A percentile compares a stretch with the other conserved stretches of the same genome.
Evolutionary conservation across 352 stramenopile genomes (phyloP).

Genomic region (Pythium angustatum): DNA sequence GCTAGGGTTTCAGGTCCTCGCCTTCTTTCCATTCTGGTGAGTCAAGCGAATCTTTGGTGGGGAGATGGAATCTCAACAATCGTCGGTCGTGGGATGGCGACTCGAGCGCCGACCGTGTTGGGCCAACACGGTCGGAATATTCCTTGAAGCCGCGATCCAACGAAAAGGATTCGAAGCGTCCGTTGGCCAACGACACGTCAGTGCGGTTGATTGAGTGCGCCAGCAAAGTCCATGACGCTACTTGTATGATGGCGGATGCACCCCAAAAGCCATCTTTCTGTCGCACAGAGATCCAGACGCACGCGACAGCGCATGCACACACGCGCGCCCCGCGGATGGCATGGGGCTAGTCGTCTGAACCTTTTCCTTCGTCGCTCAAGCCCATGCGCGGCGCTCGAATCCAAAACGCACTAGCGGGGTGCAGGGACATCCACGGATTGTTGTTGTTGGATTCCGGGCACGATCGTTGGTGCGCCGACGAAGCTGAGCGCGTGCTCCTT

Average conservation of each 20-base stretch:
- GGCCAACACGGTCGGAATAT: background rate
- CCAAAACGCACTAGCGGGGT: background rate
- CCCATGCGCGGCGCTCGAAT: background rate
- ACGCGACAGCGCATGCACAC: background rate
- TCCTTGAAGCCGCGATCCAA: conserved; percentile 7
- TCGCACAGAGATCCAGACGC: background rate
- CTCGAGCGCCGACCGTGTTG: background rate
- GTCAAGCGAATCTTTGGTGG: background rate
- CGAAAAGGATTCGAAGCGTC: conserved; percentile 12
- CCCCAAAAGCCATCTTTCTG: conserved; percentile 1
- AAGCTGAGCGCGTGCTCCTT: too few relatives aligned
- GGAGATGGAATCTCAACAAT: conserved; percentile 13
- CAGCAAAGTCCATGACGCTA: conserved; percentile 6
- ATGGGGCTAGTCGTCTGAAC: background rate
- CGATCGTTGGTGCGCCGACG: too few relatives aligned
- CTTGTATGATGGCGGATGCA: too few relatives aligned
- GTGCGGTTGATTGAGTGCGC: background rate
- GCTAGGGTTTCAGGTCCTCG: background rate
- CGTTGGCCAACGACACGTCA: background rate
- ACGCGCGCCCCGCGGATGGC: background rate
- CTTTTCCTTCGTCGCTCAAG: background rate
- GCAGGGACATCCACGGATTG: background rate
- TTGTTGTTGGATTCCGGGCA: too few relatives aligned
- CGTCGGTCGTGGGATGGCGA: background rate
- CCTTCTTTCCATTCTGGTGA: background rate